A percentile compares a stretch with the other conserved stretches of the same genome.
Conservation (phyloP, 176 grass and related monocot species). For the Bothriochloa decipiens region DNA sequence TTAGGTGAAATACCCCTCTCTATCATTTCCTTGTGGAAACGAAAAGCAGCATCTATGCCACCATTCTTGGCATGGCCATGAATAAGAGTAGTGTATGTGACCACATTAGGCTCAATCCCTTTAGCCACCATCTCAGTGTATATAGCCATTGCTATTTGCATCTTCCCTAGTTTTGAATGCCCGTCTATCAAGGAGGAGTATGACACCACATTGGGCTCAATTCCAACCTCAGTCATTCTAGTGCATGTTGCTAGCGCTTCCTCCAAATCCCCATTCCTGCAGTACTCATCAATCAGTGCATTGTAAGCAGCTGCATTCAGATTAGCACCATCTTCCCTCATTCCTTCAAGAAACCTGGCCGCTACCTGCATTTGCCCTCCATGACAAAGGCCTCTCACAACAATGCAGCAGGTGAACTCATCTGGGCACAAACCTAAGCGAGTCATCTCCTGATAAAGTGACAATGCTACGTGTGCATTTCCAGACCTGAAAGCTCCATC, state of each 20-base stretch:
- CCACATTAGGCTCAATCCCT: conserved; percentile 52
- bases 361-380: conserved; percentile 47
- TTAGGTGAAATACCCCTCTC: conserved; percentile 50
- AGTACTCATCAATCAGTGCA: conserved; percentile 57
- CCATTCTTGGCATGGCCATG: conserved; percentile 50
- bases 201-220: conserved; percentile 60
- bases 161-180: conserved; percentile 48
- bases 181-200: conserved; percentile 65
- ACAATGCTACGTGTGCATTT: conserved; percentile 46
- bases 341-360: conserved; percentile 46
- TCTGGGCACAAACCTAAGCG: conserved; percentile 36
- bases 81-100: conserved; percentile 56
- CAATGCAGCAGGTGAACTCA: conserved; percentile 62
- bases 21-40: conserved; percentile 59
- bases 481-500: conserved; percentile 55
- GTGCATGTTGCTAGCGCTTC: conserved; percentile 50
- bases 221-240: conserved; percentile 53
- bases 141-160: conserved; percentile 58
- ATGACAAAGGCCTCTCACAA: conserved; percentile 61
- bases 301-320: conserved; percentile 58
- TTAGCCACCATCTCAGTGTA: conserved; percentile 63
- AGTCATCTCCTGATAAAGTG: conserved; percentile 49
- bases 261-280: conserved; percentile 48
- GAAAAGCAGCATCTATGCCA: conserved; percentile 50
- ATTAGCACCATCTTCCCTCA: conserved; percentile 39